phyloP scores from a whole-genome alignment of 192 early-diverging fungal genomes.

The Coemansia sp. region DNA sequence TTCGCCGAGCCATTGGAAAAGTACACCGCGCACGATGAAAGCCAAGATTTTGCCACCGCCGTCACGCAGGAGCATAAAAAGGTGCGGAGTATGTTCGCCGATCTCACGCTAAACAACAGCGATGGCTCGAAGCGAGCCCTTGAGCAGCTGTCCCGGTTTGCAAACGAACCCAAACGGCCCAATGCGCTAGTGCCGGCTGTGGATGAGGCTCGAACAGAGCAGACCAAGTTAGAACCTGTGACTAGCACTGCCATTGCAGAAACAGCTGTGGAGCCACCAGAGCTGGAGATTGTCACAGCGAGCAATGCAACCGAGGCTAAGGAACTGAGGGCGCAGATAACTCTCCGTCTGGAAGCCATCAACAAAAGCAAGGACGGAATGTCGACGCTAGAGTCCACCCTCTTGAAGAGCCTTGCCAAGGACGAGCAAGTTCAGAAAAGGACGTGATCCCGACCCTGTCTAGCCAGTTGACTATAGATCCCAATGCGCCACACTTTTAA shows the following conservation, averaged over 20 bases:
- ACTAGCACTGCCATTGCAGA: background rate
- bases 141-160: background rate
- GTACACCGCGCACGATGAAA: background rate
- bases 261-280: background rate
- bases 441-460: background rate
- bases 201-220: background rate
- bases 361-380: constrained; percentile 1
- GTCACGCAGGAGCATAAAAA: background rate
- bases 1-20: too few species aligned
- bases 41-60: constrained; percentile 5
- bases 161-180: background rate
- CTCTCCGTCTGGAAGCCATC: background rate
- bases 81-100: background rate
- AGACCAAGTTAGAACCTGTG: background rate
- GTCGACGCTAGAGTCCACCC: constrained; percentile 2
- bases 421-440: background rate
- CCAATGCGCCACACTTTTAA: background rate
- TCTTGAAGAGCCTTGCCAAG: constrained; percentile 8
- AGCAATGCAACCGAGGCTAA: background rate
- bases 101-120: background rate
- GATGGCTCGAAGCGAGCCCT: background rate
- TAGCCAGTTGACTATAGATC: background rate
- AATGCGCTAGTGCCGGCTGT: background rate
- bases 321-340: background rate
- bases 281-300: background rate